Evolutionary conservation across 1,139 yeast genomes (phyloP), one percentile per base, ranked within the genome.

Genomic region (Wickerhamomyces sp.): DNA sequence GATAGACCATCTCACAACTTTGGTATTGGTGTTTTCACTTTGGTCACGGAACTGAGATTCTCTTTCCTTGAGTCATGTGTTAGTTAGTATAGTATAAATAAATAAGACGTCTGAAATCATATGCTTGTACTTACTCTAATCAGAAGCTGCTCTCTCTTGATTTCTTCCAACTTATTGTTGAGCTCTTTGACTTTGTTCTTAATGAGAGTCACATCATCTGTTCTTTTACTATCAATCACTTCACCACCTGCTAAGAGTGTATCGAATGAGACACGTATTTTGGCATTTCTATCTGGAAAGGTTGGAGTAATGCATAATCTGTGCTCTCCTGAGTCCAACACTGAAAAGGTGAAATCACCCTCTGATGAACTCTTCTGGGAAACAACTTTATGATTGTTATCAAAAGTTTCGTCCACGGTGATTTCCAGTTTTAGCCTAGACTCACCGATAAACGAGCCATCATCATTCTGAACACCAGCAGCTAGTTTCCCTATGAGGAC

Each of bases 311-410:
- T 55, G 53, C 87, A 80, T 33, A 80, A 67, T 42, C 73, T 66
- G 55, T 80, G 86, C 43, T 79, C 83, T 17, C 87, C 87, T 1
- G 74, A 60, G 25, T 74, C 83, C 31, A 78, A 53, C 0, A 84
- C 76, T 14, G 78, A 75, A 59, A 78, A 79, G 0, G 81, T 72
- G 52, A 80, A 79, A 46, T 76, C 80, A 7, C 84, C 81, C 8
- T 60, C 58, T 13, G 76, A 62, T 1, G 67, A 48, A 18, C 72
- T 74, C 51, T 68, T 70, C 51, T 78, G 83, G 30, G 71, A 70
- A 14, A 78, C 75, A 18, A 79, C 81, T 38, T 75, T 62, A 50
- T 77, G 80, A 48, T 77, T 69, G 41, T 69, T 65, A 50, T 76
- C 80, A 48, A 78, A 78, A 0, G 75, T 70, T 55, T 78, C 77